A percentile compares a stretch with the other conserved stretches of the same genome.
Conservation (phyloP, 83 land plant species). For the Diphasiastrum complanatum region DNA sequence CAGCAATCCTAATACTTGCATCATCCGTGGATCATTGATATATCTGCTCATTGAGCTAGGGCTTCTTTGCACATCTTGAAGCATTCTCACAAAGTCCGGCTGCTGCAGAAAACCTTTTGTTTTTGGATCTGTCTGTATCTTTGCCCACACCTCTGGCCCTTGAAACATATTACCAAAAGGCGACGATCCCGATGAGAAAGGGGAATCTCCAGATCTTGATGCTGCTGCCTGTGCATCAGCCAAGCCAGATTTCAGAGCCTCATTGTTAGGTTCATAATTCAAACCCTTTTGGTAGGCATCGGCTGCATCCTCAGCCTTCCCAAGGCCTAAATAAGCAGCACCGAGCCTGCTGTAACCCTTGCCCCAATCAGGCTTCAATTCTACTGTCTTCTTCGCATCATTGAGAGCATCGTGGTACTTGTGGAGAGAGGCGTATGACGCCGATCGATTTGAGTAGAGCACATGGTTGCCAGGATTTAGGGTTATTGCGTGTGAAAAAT, state of each 20-base stretch:
- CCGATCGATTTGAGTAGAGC: constrained; percentile 11
- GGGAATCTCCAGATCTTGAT: too few species aligned
- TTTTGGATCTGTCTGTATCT: constrained; percentile 68
- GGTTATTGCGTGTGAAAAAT: constrained; percentile 7
- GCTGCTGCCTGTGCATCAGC: too few species aligned
- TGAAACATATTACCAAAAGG: constrained; percentile 72
- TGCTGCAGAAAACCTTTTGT: constrained; percentile 67
- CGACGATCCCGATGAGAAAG: constrained; percentile 27
- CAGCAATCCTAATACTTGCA: constrained; percentile 80
- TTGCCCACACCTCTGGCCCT: constrained; percentile 93
- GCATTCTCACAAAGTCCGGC: constrained; percentile 82
- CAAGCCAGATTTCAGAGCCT: too few species aligned
- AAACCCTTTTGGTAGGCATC: constrained; percentile 7
- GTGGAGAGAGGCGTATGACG: constrained; percentile 11
- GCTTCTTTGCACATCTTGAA: constrained; percentile 73
- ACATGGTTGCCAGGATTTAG: constrained; percentile 3
- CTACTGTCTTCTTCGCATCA: constrained; percentile 15
- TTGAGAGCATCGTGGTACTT: constrained; percentile 10
- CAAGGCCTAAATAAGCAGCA: constrained; percentile 4
- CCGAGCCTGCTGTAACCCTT: constrained; percentile 14
- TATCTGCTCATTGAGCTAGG: constrained; percentile 64
- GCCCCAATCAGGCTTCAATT: constrained; percentile 12
- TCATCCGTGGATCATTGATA: constrained; percentile 71
- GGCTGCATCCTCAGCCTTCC: constrained; percentile 1
- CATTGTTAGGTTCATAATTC: too few species aligned